These are phyloP conservation scores for Trametes versicolor DNA, from an alignment of 1,284 basidiomycete species.

Conservation along the genomic window DNA sequence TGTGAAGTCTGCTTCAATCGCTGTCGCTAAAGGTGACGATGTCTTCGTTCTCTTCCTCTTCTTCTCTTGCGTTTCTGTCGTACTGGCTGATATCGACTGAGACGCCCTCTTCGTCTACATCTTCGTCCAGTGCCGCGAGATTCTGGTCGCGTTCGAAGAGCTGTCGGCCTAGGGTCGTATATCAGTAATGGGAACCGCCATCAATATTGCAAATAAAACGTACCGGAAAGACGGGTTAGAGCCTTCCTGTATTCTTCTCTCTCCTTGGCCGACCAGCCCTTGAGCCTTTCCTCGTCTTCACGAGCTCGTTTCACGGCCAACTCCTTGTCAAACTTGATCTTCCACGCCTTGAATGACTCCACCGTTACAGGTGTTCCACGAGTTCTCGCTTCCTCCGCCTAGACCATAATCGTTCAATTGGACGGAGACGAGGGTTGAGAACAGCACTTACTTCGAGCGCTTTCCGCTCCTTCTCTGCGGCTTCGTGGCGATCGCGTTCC, in stretches of 20 bases:
- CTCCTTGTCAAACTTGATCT: constrained; percentile 79
- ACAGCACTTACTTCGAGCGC: constrained; percentile 72
- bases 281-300: constrained; percentile 88
- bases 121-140: constrained; percentile 76
- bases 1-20: constrained; percentile 57
- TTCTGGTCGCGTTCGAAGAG: constrained; percentile 86
- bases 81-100: constrained; percentile 92
- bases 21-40: constrained; percentile 83
- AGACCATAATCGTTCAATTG: constrained; percentile 6
- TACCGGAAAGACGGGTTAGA: constrained; percentile 76
- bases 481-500: constrained; percentile 68
- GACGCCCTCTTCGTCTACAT: constrained; percentile 83
- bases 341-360: constrained; percentile 87
- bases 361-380: constrained; percentile 91
- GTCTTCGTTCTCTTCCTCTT: constrained; percentile 72
- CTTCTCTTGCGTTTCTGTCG: constrained; percentile 69
- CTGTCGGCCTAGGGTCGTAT: constrained; percentile 74
- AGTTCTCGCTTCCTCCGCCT: constrained; percentile 91
- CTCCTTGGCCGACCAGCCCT: constrained; percentile 83
- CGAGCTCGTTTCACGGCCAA: constrained; percentile 64
- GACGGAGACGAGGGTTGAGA: neutral
- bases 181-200: constrained; percentile 16
- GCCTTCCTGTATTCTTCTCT: constrained; percentile 87
- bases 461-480: constrained; percentile 75
- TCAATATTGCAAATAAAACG: constrained; percentile 32